Percentiles rank a stretch among this genome's conserved stretches.
Evolutionary conservation across 257 asterid genomes (phyloP).

Genomic region (Osmanthus fragrans): DNA sequence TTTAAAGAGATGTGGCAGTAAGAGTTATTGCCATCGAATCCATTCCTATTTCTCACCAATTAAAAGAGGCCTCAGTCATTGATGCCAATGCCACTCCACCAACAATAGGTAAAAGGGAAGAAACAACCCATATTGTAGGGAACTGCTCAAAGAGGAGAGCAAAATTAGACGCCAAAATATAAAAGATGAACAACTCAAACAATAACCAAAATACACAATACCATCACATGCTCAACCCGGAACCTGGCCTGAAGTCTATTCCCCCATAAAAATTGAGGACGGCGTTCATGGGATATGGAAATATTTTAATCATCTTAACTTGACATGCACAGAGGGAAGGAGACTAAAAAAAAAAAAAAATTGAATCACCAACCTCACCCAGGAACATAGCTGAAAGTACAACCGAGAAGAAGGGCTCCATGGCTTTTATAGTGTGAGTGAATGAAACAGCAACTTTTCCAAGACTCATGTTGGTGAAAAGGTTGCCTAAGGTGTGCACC

Average conservation of each 20-base stretch:
- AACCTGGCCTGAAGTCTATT: neutral
- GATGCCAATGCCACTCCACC: conserved; percentile 98
- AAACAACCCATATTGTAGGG: conserved; percentile 78
- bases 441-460: conserved; percentile 97
- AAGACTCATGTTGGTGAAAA: conserved; percentile 95
- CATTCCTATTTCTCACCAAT: conserved; percentile 53
- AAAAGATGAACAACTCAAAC: neutral
- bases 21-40: neutral
- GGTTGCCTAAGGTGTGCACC: conserved; percentile 88
- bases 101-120: conserved; percentile 84
- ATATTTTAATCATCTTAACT: neutral
- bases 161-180: neutral
- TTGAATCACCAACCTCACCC: conserved; percentile 66
- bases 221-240: neutral
- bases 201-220: neutral
- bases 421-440: conserved; percentile 96
- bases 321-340: neutral
- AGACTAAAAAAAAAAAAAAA: neutral
- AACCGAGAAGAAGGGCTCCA: conserved; percentile 99
- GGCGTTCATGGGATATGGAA: neutral
- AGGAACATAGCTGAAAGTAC: conserved; percentile 92
- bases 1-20: neutral
- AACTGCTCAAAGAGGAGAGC: conserved; percentile 35
- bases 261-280: neutral
- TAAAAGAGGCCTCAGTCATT: conserved; percentile 84